Evolutionary conservation across 257 asterid species (phyloP), one percentile per base, ranked within the genome.

Genomic region (Solanum arcanum): DNA sequence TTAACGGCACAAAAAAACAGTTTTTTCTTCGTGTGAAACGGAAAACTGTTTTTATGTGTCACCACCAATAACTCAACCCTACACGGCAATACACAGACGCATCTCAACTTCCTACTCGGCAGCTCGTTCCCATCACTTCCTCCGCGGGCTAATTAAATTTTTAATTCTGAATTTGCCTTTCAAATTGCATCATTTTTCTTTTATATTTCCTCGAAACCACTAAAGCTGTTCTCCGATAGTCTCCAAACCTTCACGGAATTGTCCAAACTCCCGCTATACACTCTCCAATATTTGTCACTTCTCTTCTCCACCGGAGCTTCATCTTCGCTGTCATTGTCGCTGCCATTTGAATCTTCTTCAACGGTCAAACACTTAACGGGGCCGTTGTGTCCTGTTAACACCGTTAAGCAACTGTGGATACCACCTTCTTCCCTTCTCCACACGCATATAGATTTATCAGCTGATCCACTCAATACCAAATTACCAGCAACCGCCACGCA

Each of bases 331-430:
- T 46, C 82, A 1, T 68, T 72, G 84, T 25, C 77, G 33, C 33
- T 41, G 69, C 33, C 76, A 5, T 49, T 47, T 49, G 44, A 21
- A 29, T 92, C 94, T 64, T 87, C 83, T 88, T 93, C 94, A 73
- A 93, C 92, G 21, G 98, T 95, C 49, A 97, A 89, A 87, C 99
- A 97, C 89, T 97, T 97, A 56, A 97, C 97, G 41, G 99, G 99
- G 1, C 98, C 99, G 14, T 72, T 72, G 39, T 97, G 99, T 29
- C 98, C 99, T 2, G 93, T 93, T 66, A 97, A 88, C 33, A 97
- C 98, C 9, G 94, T 86, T 84, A 92, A 21, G 80, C 98, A 97
- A 12, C 90, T 41, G 88, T 97, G 99, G 62, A 75, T 85, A 14
- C 96, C 98, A 6, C 96, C 98, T 3, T 80, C 93, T 11, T 95